A percentile compares a stretch with the other conserved stretches of the same genome.
Evolutionary conservation across 345 rosid species (phyloP).

Genomic region (Gossypium thurberi): DNA sequence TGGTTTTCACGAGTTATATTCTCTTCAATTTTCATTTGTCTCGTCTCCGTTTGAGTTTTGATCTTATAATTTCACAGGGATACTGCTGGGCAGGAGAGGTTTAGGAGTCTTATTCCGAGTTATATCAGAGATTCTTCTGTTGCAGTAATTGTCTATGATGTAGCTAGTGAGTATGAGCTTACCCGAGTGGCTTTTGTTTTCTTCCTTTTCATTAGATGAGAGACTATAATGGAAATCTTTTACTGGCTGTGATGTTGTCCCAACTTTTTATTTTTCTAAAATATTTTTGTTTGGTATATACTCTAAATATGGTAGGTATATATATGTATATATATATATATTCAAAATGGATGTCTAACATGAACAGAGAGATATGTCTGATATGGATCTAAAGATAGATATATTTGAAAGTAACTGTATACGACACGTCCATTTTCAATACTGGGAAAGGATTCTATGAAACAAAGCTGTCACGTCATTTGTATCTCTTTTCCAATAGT

Average conservation of each 20-base stretch:
- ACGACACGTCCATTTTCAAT: too few relatives aligned
- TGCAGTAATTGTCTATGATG: conserved; percentile 92
- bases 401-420: too few relatives aligned
- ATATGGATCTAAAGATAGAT: too few relatives aligned
- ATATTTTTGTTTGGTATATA: too few relatives aligned
- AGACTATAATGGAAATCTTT: background rate
- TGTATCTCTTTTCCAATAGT: too few relatives aligned
- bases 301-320: too few relatives aligned
- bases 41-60: background rate
- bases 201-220: background rate
- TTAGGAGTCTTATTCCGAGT: conserved; percentile 92
- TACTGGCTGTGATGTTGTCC: background rate
- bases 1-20: background rate
- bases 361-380: too few relatives aligned
- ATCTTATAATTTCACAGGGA: conserved; percentile 46
- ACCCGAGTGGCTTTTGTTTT: background rate
- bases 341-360: too few relatives aligned
- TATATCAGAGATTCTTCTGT: conserved; percentile 94
- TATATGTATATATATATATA: too few relatives aligned
- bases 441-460: too few relatives aligned
- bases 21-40: background rate
- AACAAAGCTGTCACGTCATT: accelerated
- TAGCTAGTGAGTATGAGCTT: conserved; percentile 56
- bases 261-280: too few relatives aligned
- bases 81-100: conserved; percentile 96